phyloP scores from a whole-genome alignment of 179 eudicot genomes.

The Corrigiola litoralis region DNA sequence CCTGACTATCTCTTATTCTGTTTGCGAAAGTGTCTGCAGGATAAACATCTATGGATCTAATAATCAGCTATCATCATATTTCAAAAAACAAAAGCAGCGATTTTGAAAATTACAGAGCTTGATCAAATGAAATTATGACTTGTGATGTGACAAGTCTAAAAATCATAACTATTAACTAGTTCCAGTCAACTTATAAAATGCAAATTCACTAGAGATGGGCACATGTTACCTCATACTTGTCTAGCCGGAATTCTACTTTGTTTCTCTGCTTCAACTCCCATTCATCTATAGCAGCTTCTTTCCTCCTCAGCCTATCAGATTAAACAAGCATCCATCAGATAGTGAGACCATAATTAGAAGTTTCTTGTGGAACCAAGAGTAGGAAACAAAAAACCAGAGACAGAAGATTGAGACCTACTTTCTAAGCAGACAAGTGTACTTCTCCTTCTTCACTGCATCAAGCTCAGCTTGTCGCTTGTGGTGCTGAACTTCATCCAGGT shows the following conservation, averaged over 20 bases:
- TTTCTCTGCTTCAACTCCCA: conserved; percentile 28
- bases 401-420: conserved; percentile 10
- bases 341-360: not conserved
- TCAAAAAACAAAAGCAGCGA: too few species aligned
- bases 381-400: not conserved
- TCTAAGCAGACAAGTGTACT: conserved; percentile 23
- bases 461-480: conserved; percentile 17
- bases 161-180: too few species aligned
- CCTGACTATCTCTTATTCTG: too few species aligned
- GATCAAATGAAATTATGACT: too few species aligned
- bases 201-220: too few species aligned
- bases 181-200: too few species aligned
- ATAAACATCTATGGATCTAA: too few species aligned
- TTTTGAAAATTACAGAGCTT: too few species aligned
- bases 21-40: too few species aligned
- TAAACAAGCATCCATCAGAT: not conserved
- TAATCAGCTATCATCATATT: too few species aligned
- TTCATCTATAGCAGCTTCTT: conserved; percentile 31
- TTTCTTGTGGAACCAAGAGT: too few species aligned
- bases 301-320: conserved; percentile 27
- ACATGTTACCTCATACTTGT: conserved; percentile 31
- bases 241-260: conserved; percentile 21
- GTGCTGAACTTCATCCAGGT: conserved; percentile 27
- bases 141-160: too few species aligned
- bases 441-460: conserved; percentile 23